phyloP scores from a whole-genome alignment of 192 early-diverging fungal species.

The Podila minutissima region DNA sequence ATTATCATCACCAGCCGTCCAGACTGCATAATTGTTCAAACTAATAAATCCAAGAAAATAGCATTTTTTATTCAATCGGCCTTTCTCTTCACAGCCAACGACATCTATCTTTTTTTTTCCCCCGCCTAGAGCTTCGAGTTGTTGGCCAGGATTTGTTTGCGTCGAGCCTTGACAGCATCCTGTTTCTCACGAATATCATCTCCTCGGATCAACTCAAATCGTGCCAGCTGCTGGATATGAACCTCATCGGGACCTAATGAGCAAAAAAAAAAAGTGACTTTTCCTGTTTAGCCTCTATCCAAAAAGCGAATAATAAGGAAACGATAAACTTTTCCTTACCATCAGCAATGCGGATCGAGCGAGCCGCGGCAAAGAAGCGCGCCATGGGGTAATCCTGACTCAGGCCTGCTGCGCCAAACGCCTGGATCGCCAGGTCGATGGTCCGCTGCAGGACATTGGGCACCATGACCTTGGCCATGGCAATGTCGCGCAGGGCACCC shows the following conservation, averaged over 20 bases:
- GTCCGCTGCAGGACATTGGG: slow-evolving; percentile 81
- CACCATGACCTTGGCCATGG: slow-evolving; percentile 95
- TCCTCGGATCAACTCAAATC: slow-evolving; percentile 72
- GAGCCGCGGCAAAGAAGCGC: slow-evolving; percentile 78
- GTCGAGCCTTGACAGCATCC: slow-evolving; percentile 19
- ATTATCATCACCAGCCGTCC: background rate
- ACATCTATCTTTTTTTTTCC: too few relatives aligned
- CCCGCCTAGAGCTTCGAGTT: slow-evolving; percentile 31
- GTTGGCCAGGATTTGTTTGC: slow-evolving; percentile 24
- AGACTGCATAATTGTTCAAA: background rate
- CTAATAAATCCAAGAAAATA: too few relatives aligned
- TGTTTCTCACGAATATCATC: slow-evolving; percentile 48
- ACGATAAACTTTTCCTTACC: slow-evolving; percentile 37
- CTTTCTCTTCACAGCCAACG: too few relatives aligned
- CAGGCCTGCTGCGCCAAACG: slow-evolving; percentile 91
- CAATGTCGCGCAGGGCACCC: slow-evolving; percentile 91
- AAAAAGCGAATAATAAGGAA: too few relatives aligned
- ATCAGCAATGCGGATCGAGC: slow-evolving; percentile 94
- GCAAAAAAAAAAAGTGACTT: slow-evolving; percentile 5
- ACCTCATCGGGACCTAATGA: slow-evolving; percentile 82
- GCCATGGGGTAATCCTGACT: slow-evolving; percentile 88
- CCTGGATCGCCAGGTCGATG: slow-evolving; percentile 94
- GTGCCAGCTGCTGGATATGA: slow-evolving; percentile 86
- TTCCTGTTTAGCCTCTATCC: background rate
- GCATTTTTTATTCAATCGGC: too few relatives aligned